Evolutionary conservation across 805 yeast species (phyloP).

Genomic region (Candida odintsovae): DNA sequence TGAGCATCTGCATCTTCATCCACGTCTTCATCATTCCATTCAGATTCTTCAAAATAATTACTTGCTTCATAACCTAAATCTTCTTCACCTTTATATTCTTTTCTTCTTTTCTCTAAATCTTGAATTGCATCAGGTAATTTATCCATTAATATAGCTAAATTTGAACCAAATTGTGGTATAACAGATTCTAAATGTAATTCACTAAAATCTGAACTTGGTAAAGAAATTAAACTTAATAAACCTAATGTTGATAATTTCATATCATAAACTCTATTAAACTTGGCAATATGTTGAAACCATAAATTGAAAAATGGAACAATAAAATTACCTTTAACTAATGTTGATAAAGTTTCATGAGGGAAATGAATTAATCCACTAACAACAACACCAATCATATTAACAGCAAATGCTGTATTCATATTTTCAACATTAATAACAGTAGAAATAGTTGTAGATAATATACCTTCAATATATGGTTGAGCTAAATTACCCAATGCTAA

Average conservation of each 20-base stretch:
- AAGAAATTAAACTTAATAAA: constrained; percentile 40
- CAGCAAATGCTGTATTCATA: constrained; percentile 30
- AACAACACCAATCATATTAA: constrained; percentile 52
- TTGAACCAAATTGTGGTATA: constrained; percentile 44
- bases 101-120: constrained; percentile 56
- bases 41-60: constrained; percentile 19
- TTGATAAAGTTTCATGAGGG: constrained; percentile 44
- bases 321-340: constrained; percentile 40
- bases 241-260: constrained; percentile 72
- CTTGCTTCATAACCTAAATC: constrained; percentile 26
- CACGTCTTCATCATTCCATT: constrained; percentile 30
- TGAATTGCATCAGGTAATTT: constrained; percentile 69
- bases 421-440: constrained; percentile 27
- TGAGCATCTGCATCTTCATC: constrained; percentile 24
- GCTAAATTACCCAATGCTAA: constrained; percentile 47
- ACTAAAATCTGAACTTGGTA: constrained; percentile 25
- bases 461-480: constrained; percentile 36
- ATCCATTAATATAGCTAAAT: constrained; percentile 46
- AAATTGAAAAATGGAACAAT: constrained; percentile 46
- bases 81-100: constrained; percentile 28
- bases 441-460: constrained; percentile 37
- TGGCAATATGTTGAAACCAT: constrained; percentile 57
- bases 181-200: constrained; percentile 30
- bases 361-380: constrained; percentile 61
- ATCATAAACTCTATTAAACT: constrained; percentile 69